Base-by-base conservation (phyloP, 2,329 filamentous ascomycete species). In the Aspergillus proliferans region DNA sequence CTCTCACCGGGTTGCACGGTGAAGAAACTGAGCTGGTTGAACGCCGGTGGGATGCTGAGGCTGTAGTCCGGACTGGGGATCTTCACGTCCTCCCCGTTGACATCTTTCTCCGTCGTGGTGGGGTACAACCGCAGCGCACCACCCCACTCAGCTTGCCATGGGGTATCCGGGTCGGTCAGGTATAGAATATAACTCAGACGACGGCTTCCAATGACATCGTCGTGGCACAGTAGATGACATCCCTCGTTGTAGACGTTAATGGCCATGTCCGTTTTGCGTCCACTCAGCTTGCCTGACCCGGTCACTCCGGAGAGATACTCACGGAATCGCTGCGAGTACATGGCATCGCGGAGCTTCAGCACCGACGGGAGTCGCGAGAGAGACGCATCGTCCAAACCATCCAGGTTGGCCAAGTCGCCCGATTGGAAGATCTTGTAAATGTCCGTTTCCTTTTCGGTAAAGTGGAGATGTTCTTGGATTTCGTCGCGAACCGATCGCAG, bases 351-450 rank as follows among this genome's bases (percentile, higher is more conserved):
- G n/a, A 98, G 82, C 52, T 84, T 82, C 40, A 96, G 82, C n/a
- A 98, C 77, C 10, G 88, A 95, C 0, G 93, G 93, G 12, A 98
- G 76, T 65, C 89, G 90, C 53, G 86, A 80, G 47, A 97, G 80
- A 6, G 91, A 90, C 6, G 85, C 84, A 65, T 94, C 85, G 53
- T 95, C 88, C 40, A 98, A 81, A 21, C 93, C 93, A 70, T 96
- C 92, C 50, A 98, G 83, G 71, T 98, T 98, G 43, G 93, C 93
- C 30, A 98, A 80, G 68, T 98, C 93, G 57, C 93, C 93, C 4
- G 92, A 97, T 76, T 98, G 93, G 78, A 96, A 91, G 65, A 98
- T 97, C 73, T 94, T 95, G 81, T 98, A 98, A 61, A 98, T 98
- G 69, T 98, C 93, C 43, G 93, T 98, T 72, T 98, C 93, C 71